These are phyloP conservation scores for Aspergillus egyptiacus DNA, from an alignment of 495 filamentous ascomycete species.

Conservation along the genomic window DNA sequence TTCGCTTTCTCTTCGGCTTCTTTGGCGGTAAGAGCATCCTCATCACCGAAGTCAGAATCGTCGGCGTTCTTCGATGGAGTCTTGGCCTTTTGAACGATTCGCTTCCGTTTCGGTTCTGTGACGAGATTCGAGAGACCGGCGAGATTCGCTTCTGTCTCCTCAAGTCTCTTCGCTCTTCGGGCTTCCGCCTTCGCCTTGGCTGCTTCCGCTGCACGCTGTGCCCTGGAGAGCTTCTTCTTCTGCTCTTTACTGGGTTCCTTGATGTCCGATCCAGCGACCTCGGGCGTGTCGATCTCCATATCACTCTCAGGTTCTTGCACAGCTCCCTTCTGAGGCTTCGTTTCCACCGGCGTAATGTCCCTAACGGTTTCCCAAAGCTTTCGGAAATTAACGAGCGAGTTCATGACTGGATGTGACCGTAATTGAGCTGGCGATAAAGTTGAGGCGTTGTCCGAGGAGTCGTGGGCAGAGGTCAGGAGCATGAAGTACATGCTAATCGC, in stretches of 20 bases:
- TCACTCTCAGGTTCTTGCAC: conserved; percentile 13
- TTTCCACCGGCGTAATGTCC: conserved; percentile 32
- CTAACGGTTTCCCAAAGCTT: conserved; percentile 76
- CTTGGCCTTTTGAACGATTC: conserved; percentile 33
- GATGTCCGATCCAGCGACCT: conserved; percentile 23
- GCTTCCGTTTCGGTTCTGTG: conserved; percentile 27
- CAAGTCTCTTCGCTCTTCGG: conserved; percentile 49
- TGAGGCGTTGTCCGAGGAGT: conserved; percentile 38
- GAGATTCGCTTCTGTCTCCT: conserved; percentile 62
- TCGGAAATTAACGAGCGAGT: conserved; percentile 69
- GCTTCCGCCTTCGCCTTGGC: conserved; percentile 49
- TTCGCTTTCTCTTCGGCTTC: conserved; percentile 77
- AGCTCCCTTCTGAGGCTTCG: conserved; percentile 13
- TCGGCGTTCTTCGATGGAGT: conserved; percentile 31
- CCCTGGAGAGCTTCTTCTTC: conserved; percentile 44
- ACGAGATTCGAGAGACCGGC: conserved; percentile 52
- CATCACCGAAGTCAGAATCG: conserved; percentile 65
- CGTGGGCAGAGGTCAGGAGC: conserved; percentile 68
- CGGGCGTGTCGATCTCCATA: conserved; percentile 15
- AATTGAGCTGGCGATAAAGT: conserved; percentile 64
- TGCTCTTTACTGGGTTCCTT: conserved; percentile 28
- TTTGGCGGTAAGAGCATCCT: conserved; percentile 50
- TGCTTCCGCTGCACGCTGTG: conserved; percentile 44
- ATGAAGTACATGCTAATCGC: conserved; percentile 90
- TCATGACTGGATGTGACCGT: conserved; percentile 85